phyloP scores from a whole-genome alignment of 148 eudicot genomes.

The Vaccinium vitisidaea region DNA sequence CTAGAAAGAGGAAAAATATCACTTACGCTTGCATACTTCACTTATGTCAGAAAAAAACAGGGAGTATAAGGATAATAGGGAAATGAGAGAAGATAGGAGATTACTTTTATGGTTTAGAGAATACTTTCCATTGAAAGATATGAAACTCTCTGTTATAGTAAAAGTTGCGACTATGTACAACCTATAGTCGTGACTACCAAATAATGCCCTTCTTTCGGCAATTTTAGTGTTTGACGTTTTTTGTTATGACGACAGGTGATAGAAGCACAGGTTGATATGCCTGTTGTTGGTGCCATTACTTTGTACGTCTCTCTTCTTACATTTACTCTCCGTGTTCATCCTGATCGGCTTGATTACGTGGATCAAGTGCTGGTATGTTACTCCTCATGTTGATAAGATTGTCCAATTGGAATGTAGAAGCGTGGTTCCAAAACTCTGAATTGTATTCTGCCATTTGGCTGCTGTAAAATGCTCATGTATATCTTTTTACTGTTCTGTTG shows the following conservation, averaged over 20 bases:
- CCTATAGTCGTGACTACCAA: not conserved
- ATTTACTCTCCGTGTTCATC: slow-evolving; percentile 94
- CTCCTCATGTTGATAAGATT: slow-evolving; percentile 2
- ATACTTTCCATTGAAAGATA: not conserved
- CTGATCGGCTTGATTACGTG: slow-evolving; percentile 97
- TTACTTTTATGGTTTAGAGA: not conserved
- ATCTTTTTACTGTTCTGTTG: not conserved
- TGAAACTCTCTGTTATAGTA: not conserved
- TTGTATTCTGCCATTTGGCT: not conserved
- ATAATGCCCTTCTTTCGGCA: not conserved
- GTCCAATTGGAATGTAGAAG: not conserved
- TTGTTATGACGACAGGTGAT: slow-evolving; percentile 60
- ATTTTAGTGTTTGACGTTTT: not conserved
- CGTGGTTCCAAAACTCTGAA: not conserved
- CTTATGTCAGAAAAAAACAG: not conserved
- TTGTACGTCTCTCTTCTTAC: slow-evolving; percentile 92
- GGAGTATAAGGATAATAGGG: not conserved
- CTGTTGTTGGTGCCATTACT: slow-evolving; percentile 82
- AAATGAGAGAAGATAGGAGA: not conserved
- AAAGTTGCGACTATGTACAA: not conserved
- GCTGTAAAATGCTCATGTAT: not conserved
- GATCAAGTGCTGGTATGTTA: slow-evolving; percentile 95
- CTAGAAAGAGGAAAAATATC: not conserved
- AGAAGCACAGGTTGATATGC: slow-evolving; percentile 95
- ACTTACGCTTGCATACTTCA: not conserved